Evolutionary conservation across 768 basidiomycete species (phyloP), one percentile per base, ranked within the genome.

Genomic region (Lactarius hatsudake): DNA sequence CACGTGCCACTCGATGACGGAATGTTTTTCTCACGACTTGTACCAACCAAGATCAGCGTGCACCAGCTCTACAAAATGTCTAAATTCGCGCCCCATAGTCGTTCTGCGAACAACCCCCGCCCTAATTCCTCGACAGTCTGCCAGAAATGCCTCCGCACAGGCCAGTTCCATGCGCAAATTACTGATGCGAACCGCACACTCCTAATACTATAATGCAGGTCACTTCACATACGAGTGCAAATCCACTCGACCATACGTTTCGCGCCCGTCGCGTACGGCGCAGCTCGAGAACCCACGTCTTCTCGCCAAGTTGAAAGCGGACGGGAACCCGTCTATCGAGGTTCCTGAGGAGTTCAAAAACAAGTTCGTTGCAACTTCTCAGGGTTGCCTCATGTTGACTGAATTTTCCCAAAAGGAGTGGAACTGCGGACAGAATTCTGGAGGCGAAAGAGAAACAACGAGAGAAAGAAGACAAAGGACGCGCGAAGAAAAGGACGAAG

Each of bases 221-320:
- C 96, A 97, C 77, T 96, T 89, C 75, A 97, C 87, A 15, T 98
- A 89, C 74, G 86, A 97, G 78, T 98, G 96, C 84, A 93, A 93
- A 77, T 82, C 83, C 20, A 72, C 84, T 26, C 83, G 90, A 2
- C 91, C 93, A 30, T 98, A 97, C 75, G 81, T 93, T 48, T 86
- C 92, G 13, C 84, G 96, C n/a, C 95, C 95, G 2, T 94, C 93
- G 42, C 85, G 94, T 51, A 93, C 93, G 2, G 85, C 94, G 72
- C 87, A 89, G 76, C 84, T 98, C 18, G 90, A 94, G 72, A 91
- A 93, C 63, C 93, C 93, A 3, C 81, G 78, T 28, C 59, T 86
- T 2, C 78, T 89, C 9, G 83, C 87, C 4, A 91, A 91, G 76
- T 76, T 90, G 45, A 89, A 85, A 75, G 79, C 81, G 0, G 85